These are phyloP conservation scores for Fusarium sp. DNA, from an alignment of 2,329 filamentous ascomycete species.

Conservation along the genomic window DNA sequence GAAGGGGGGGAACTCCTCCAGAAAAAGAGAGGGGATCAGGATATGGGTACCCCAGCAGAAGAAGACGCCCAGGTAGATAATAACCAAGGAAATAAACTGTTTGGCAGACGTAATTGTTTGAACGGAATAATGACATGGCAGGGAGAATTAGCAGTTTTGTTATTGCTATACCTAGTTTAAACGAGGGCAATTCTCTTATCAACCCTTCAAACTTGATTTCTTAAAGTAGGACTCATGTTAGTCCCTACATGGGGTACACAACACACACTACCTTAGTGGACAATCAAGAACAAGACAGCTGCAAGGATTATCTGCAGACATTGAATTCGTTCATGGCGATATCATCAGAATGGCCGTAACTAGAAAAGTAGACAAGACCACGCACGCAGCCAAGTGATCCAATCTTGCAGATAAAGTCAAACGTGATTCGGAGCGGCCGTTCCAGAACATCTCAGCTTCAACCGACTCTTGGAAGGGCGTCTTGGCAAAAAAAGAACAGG, in stretches of 20 bases:
- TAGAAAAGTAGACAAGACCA: constrained; percentile 14
- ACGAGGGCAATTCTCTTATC: background rate
- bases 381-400: constrained; percentile 33
- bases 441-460: constrained; percentile 7
- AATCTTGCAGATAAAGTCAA: constrained; percentile 18
- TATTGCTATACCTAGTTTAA: background rate
- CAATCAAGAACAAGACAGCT: constrained; percentile 4
- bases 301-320: constrained; percentile 10
- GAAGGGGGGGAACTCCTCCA: constrained; percentile 4
- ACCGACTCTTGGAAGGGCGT: background rate
- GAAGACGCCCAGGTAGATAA: background rate
- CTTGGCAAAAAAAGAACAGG: constrained; percentile 20
- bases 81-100: constrained; percentile 12
- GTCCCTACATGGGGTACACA: background rate
- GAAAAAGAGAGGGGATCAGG: constrained; percentile 19
- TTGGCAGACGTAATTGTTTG: constrained; percentile 4
- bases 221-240: background rate
- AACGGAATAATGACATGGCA: background rate
- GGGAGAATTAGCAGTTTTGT: background rate
- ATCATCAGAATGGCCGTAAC: background rate
- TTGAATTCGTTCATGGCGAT: constrained; percentile 16
- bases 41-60: constrained; percentile 7
- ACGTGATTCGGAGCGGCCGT: constrained; percentile 33
- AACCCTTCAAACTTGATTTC: constrained; percentile 5
- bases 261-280: constrained; percentile 3